Percentiles rank a stretch among this genome's conserved stretches.
Conservation (phyloP, 106 monocot species). For the Hemerocallis citrina region DNA sequence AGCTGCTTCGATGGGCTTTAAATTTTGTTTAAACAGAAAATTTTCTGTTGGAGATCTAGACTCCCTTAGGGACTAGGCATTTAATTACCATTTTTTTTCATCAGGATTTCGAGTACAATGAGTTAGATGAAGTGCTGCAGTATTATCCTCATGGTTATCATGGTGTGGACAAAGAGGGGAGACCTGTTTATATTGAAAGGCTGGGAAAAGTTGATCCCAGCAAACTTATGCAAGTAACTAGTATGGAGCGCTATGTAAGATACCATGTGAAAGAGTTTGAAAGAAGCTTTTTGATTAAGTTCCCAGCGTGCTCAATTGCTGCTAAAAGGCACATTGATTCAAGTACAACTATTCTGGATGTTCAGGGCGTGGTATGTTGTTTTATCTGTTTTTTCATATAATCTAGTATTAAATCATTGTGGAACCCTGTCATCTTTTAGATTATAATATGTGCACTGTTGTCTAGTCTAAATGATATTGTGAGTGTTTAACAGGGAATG, state of each 20-base stretch:
- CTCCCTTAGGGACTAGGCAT: not conserved
- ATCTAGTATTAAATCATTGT: not conserved
- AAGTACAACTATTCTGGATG: slow-evolving; percentile 76
- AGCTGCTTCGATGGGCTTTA: slow-evolving; percentile 1
- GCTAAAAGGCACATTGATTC: slow-evolving; percentile 81
- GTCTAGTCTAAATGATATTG: not conserved
- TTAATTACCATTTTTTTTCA: not conserved
- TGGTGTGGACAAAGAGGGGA: slow-evolving; percentile 71
- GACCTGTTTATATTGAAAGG: slow-evolving; percentile 65
- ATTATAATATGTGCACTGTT: not conserved
- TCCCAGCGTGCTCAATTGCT: slow-evolving; percentile 76
- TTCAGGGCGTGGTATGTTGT: slow-evolving; percentile 60
- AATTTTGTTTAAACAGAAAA: not conserved
- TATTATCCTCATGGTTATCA: slow-evolving; percentile 75
- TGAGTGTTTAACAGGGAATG: slow-evolving; percentile 19
- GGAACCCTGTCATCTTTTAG: not conserved
- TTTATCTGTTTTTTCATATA: not conserved
- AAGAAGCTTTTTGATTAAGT: slow-evolving; percentile 49
- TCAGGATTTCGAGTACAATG: slow-evolving; percentile 53
- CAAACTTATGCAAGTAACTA: slow-evolving; percentile 66
- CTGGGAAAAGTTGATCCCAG: slow-evolving; percentile 61
- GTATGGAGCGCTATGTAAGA: slow-evolving; percentile 49
- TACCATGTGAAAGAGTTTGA: slow-evolving; percentile 70
- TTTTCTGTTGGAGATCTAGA: not conserved
- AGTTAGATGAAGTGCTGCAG: slow-evolving; percentile 41